Evolutionary conservation across 345 rosid genomes (phyloP), one percentile per base, ranked within the genome.

Genomic region (Luvunga scandens): DNA sequence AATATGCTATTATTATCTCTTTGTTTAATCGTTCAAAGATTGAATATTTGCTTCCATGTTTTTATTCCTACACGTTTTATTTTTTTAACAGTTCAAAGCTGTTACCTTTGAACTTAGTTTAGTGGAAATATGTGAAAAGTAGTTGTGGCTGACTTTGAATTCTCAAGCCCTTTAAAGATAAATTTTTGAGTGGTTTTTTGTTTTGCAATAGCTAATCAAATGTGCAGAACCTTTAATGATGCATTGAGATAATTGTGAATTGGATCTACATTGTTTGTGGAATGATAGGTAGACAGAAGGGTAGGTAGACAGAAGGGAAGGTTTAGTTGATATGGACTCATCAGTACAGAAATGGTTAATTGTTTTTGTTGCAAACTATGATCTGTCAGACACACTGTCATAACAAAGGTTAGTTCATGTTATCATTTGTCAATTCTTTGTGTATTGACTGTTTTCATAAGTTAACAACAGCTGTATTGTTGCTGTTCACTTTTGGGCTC

Each of bases 401-500:
- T 63, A 10, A 50, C 33, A 14, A 13, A 50, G 62, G 71, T 75
- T 39, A n/a, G 33, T 31, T 53, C 18, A 55, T 76, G 72, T 76
- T 66, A 14, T 45, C 22, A 10, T 33, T 76, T 22, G 31, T 30
- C 30, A 39, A 55, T n/a, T 66, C 24, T 76, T 55, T 25, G 33
- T 65, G 3, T 21, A 30, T 33, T 30, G 53, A 57, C 76, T 53
- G 33, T 53, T 10, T 63, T 30, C 65, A 57, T 78, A 27, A 61
- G 2, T 63, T 62, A 61, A 31, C 16, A 30, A 22, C 63, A 69
- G n/a, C 13, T 64, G 19, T 66, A 79, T 21, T 6, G 36, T 77
- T 71, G 78, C 92, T 94, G 99, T 95, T 88, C 98, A 92, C 81
- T 94, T 94, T 77, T 94, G 97, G 97, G 98, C 97, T 7, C 98